Conservation (phyloP, 805 yeast genomes). For the Starmera amethionina region DNA sequence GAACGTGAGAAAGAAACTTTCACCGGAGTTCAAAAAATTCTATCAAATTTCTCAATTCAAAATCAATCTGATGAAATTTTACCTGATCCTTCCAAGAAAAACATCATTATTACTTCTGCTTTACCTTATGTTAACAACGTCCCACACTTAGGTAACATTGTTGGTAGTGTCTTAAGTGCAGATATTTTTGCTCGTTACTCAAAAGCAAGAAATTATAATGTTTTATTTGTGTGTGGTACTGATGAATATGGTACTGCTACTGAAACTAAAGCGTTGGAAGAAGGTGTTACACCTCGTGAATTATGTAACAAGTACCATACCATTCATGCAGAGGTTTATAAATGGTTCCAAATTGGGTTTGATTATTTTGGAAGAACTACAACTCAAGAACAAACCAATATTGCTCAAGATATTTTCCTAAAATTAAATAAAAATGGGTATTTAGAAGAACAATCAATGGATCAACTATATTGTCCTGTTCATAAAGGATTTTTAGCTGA, state of each 20-base stretch:
- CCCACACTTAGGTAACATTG: slow-evolving; percentile 95
- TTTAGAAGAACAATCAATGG: slow-evolving; percentile 79
- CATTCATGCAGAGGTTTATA: slow-evolving; percentile 82
- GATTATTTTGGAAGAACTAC: slow-evolving; percentile 97
- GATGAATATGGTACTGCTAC: slow-evolving; percentile 99
- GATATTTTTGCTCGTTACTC: slow-evolving; percentile 89
- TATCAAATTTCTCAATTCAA: slow-evolving; percentile 16
- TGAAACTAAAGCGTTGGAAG: slow-evolving; percentile 96
- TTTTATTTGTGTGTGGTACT: slow-evolving; percentile 89
- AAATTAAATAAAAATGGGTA: slow-evolving; percentile 67
- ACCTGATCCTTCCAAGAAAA: slow-evolving; percentile 67
- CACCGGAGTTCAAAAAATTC: slow-evolving; percentile 27
- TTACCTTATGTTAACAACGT: slow-evolving; percentile 97
- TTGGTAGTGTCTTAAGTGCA: slow-evolving; percentile 91
- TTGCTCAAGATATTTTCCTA: slow-evolving; percentile 87
- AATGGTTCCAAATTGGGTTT: slow-evolving; percentile 94
- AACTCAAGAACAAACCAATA: slow-evolving; percentile 82
- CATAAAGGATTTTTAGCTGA: slow-evolving; percentile 93
- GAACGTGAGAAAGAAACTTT: slow-evolving; percentile 31
- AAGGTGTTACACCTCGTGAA: slow-evolving; percentile 77
- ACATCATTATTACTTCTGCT: slow-evolving; percentile 88
- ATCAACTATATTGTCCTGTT: slow-evolving; percentile 83
- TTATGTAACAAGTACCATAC: slow-evolving; percentile 86
- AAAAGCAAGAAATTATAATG: slow-evolving; percentile 80
- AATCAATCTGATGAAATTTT: slow-evolving; percentile 29